A percentile compares a stretch with the other conserved stretches of the same genome.
Conservation (phyloP, 352 stramenopile genomes). For the Pseudoperonospora humuli region DNA sequence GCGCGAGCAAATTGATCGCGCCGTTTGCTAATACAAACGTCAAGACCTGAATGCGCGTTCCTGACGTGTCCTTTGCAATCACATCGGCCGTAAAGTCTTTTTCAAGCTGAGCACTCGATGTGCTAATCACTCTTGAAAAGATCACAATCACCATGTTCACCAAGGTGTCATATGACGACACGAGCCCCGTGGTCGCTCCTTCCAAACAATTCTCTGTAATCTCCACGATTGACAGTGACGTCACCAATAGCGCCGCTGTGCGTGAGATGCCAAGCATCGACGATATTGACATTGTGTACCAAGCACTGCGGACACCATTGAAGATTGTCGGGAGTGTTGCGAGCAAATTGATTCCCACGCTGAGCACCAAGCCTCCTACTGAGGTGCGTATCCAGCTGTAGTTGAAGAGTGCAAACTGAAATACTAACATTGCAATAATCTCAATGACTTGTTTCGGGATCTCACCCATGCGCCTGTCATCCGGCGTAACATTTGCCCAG, state of each 20-base stretch:
- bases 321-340: slow-evolving; percentile 45
- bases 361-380: slow-evolving; percentile 33
- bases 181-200: slow-evolving; percentile 53
- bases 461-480: slow-evolving; percentile 29
- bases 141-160: slow-evolving; percentile 54
- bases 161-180: slow-evolving; percentile 53
- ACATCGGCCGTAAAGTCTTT: slow-evolving; percentile 28
- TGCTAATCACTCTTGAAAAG: slow-evolving; percentile 50
- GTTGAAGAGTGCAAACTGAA: slow-evolving; percentile 56
- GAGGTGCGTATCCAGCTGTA: slow-evolving; percentile 63
- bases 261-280: slow-evolving; percentile 37
- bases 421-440: slow-evolving; percentile 41
- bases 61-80: slow-evolving; percentile 22
- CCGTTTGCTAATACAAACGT: slow-evolving; percentile 40
- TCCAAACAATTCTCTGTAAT: slow-evolving; percentile 70
- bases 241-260: slow-evolving; percentile 37
- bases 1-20: slow-evolving; percentile 42
- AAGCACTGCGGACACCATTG: slow-evolving; percentile 29
- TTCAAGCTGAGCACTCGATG: slow-evolving; percentile 32
- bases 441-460: slow-evolving; percentile 43
- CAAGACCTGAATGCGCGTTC: slow-evolving; percentile 30
- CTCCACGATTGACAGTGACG: slow-evolving; percentile 56
- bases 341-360: slow-evolving; percentile 27
- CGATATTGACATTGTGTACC: slow-evolving; percentile 39
- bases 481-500: slow-evolving; percentile 37